Conservation (phyloP, 2,329 filamentous ascomycete genomes). For the Sclerotinia subarctica region DNA sequence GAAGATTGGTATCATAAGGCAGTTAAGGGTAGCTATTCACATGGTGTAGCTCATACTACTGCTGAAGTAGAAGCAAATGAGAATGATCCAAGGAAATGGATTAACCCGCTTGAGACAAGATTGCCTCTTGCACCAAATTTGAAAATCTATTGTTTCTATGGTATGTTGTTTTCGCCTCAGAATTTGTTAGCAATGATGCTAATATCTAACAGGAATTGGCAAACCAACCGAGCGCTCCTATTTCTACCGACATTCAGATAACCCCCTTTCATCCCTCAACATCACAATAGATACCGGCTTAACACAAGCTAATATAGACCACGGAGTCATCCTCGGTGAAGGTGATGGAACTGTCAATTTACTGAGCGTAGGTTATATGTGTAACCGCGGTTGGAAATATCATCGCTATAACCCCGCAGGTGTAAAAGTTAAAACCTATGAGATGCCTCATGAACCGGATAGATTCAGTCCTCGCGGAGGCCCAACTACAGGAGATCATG, state of each 20-base stretch:
- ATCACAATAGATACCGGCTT: conserved; percentile 69
- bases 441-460: conserved; percentile 97
- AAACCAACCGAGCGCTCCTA: conserved; percentile 92
- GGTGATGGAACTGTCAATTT: conserved; percentile 94
- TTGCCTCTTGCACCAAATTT: conserved; percentile 82
- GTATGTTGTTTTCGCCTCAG: conserved; percentile 31
- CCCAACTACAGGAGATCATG: conserved; percentile 78
- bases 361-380: conserved; percentile 95
- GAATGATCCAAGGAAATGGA: conserved; percentile 77
- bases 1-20: conserved; percentile 83
- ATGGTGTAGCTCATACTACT: conserved; percentile 77
- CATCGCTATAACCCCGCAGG: conserved; percentile 89
- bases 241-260: conserved; percentile 74
- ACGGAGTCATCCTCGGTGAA: conserved; percentile 91
- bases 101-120: conserved; percentile 88
- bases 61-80: conserved; percentile 81
- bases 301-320: conserved; percentile 64
- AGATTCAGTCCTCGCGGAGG: conserved; percentile 79
- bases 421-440: conserved; percentile 76
- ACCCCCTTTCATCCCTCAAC: conserved; percentile 63
- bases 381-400: conserved; percentile 88
- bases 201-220: conserved; percentile 56
- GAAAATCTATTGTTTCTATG: conserved; percentile 98
- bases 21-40: conserved; percentile 74
- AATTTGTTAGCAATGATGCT: conserved; percentile 2